phyloP scores from a whole-genome alignment of 2,329 filamentous ascomycete species.

The Phialophora tarda region DNA sequence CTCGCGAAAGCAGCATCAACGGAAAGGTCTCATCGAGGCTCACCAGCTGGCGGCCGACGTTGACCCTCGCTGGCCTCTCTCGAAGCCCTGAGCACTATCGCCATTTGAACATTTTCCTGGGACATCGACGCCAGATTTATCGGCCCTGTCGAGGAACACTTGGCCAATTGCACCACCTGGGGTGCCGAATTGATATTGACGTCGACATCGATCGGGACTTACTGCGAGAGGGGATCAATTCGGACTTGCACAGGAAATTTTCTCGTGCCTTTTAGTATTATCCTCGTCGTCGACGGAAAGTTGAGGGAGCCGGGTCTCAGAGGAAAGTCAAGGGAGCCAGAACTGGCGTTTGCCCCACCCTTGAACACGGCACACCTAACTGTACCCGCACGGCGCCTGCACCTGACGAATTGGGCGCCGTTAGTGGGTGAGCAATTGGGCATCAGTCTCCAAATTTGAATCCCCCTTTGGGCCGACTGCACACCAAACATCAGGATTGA shows the following conservation, averaged over 20 bases:
- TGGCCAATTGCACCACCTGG: neutral
- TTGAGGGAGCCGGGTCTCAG: neutral
- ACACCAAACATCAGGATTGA: constrained; percentile 8
- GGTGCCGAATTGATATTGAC: neutral
- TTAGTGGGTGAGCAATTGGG: constrained; percentile 21
- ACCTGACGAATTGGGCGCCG: constrained; percentile 49
- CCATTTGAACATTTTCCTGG: neutral
- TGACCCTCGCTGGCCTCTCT: neutral
- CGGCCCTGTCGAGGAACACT: neutral
- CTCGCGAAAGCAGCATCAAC: neutral
- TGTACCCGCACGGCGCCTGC: constrained; percentile 14
- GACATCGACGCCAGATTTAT: neutral
- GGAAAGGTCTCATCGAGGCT: neutral
- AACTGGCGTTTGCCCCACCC: neutral
- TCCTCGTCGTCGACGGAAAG: neutral
- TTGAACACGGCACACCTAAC: constrained; percentile 6
- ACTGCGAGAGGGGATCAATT: neutral
- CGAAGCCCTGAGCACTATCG: neutral
- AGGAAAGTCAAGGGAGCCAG: neutral
- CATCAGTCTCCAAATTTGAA: constrained; percentile 21
- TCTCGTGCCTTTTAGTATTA: neutral
- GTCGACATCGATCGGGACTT: neutral
- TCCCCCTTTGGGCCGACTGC: constrained; percentile 10
- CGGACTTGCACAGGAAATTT: neutral
- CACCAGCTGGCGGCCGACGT: neutral